Base-by-base conservation (phyloP, 352 stramenopile species). In the Phytopythium aichiense region DNA sequence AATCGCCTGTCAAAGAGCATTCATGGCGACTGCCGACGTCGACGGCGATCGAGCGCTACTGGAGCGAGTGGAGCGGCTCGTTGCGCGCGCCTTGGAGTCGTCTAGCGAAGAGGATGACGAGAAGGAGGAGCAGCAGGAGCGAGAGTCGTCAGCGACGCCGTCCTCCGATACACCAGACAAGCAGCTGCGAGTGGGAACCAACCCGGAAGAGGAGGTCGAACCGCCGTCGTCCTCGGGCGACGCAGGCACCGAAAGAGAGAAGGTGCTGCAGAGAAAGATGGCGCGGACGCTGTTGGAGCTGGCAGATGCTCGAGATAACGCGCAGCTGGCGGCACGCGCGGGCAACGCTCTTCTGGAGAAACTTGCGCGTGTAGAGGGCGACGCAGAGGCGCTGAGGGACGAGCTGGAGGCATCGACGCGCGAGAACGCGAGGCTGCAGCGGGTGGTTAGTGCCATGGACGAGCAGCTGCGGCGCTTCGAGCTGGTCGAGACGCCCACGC, bases 281-380 rank as follows among this genome's bases (percentile, higher is more conserved):
- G 71, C 74, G 15, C 63, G 62, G 23, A 59, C 70, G n/a, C 53
- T 87, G 12, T 16, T 81, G 37, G 76, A 87, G 35, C 72, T 87
- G 20, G 67, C 77, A 1, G 37, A 50, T 0, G 78, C 81, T 56
- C 72, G 79, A 33, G 67, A 76, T 11, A 83, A 79, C 23, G 58
- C 86, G 7, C 73, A 65, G 12, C 58, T 88, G 48, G 80, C 80
- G 30, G 80, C 80, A 2, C 73, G 64, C 22, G 77, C 77, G 13
- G 80, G 80, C 20, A 87, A 81, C 33, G 63, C 60, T 40, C 65
- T 89, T 42, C 63, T 88, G 11, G 63, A 82, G 33, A 64, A 74
- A 13, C 37, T 79, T 46, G 60, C 72, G 46, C 65, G 68, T 22
- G 67, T 65, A 11, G 54, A 67, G 25, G 60, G 33, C 33, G 52